These are phyloP conservation scores for Alloteropsis semialata DNA, from an alignment of 176 grass and related monocot genomes.

Conservation along the genomic window DNA sequence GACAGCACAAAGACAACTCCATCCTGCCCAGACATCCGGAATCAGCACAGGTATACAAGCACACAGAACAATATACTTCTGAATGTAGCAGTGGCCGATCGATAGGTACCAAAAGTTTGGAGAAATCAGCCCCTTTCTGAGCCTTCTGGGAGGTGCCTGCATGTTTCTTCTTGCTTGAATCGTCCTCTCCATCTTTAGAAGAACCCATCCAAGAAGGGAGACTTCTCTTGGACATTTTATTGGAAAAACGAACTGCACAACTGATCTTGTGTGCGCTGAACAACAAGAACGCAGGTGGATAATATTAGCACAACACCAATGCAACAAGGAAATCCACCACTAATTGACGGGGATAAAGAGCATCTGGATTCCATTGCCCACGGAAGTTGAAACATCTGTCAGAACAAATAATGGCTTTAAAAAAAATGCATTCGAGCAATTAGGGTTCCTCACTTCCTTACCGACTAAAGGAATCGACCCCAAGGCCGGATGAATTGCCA, in stretches of 20 bases:
- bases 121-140: constrained; percentile 43
- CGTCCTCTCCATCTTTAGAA: constrained; percentile 30
- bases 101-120: constrained; percentile 63
- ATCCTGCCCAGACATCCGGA: constrained; percentile 39
- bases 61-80: background rate
- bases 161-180: constrained; percentile 60
- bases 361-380: too few species aligned
- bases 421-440: background rate
- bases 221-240: constrained; percentile 50
- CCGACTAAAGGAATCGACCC: background rate
- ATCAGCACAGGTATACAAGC: background rate
- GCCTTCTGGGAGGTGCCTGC: constrained; percentile 12
- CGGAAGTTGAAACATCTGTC: too few species aligned
- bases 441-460: constrained; percentile 13
- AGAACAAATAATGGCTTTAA: background rate
- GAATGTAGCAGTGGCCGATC: background rate
- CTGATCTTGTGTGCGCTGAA: background rate
- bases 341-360: too few species aligned
- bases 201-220: constrained; percentile 63
- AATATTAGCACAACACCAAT: too few species aligned
- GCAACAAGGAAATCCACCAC: too few species aligned
- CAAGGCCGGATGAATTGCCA: background rate
- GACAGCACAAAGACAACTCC: constrained; percentile 76
- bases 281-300: too few species aligned
- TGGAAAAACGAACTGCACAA: background rate